Evolutionary conservation across 75 land plant species (phyloP), one percentile per base, ranked within the genome.

Genomic region (Chamaecyparis obtusa): DNA sequence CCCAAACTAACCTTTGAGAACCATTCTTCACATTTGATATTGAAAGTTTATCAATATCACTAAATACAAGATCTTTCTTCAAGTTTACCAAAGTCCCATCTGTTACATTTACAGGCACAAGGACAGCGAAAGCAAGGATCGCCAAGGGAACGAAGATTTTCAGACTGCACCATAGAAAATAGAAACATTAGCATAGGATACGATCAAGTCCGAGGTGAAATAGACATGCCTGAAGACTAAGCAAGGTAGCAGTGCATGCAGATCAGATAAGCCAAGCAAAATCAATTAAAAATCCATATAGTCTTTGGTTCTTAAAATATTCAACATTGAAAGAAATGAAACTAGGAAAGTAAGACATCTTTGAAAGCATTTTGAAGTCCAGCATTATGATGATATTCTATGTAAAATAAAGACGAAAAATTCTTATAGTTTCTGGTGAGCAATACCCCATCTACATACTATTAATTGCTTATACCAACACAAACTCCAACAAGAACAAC

Each of bases 81-180:
- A 60, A n/a, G 24, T 72, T 55, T 36, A 43, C 89, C 30, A 96
- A 79, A 36, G 87, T 87, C 71, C 85, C 67, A 46, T 92, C 95
- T 51, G 97, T 97, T 86, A 88, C 90, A 86, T 98, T 98, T 69
- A 98, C 91, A 83, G 99, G 99, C 35, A 97, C 92, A 81, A 98
- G 91, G 86, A 98, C 87, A 36, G 55, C 60, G 60, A 94, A 86
- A 48, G 95, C 91, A 32, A 98, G 85, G 13, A 94, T 27, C 60
- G 91, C 76, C 67, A 98, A 33, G 3, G 99, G 99, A 5, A 95
- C 93, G 92, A 98, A 98, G n/a, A 97, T 90, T 87, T 95, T 98
- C 86, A 98, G 90, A 51, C 99, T 98, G 94, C 88, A 93, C 43
- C 36, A 74, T 33, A 84, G 49, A 55, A 55, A 84, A 13, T 46